phyloP scores from a whole-genome alignment of 2,329 filamentous ascomycete genomes.

The Macroventuria anomochaeta region DNA sequence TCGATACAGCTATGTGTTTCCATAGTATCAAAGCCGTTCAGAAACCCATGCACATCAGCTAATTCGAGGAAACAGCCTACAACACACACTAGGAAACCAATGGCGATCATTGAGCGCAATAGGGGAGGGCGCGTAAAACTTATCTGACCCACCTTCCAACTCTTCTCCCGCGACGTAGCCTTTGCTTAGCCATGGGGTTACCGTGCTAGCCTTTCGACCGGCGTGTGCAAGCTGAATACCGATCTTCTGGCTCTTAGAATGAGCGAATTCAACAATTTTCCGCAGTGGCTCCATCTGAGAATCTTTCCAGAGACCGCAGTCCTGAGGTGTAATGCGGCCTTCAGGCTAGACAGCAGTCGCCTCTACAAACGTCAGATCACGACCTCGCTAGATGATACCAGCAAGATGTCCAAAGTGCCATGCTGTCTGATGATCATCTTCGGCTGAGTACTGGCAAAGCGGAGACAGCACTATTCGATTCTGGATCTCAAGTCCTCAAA shows the following conservation, averaged over 20 bases:
- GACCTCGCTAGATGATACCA: slow-evolving; percentile 28
- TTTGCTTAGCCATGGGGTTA: slow-evolving; percentile 18
- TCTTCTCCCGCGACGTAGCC: slow-evolving; percentile 14
- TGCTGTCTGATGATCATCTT: slow-evolving; percentile 28
- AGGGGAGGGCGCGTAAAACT: slow-evolving; percentile 27
- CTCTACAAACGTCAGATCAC: slow-evolving; percentile 28
- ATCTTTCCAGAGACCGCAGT: slow-evolving; percentile 27
- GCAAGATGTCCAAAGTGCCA: slow-evolving; percentile 31
- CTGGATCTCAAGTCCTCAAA: slow-evolving; percentile 21
- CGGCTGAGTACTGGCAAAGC: slow-evolving; percentile 28
- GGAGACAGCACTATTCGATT: slow-evolving; percentile 32
- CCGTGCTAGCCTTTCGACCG: slow-evolving; percentile 26
- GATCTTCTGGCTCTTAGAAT: slow-evolving; percentile 13
- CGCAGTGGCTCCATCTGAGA: slow-evolving; percentile 23
- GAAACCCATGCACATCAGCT: no score
- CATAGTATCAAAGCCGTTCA: no score
- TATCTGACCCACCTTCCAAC: slow-evolving; percentile 29
- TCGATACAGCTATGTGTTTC: no score
- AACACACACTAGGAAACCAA: no score
- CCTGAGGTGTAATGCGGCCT: slow-evolving; percentile 25
- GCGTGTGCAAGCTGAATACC: slow-evolving; percentile 31
- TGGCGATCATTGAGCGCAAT: slow-evolving; percentile 1
- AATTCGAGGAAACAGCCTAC: no score
- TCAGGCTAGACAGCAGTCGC: slow-evolving; percentile 25
- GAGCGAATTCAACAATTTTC: slow-evolving; percentile 24